Base-by-base conservation (phyloP, 2,329 filamentous ascomycete species). In the Lasiodiplodia gonubiensis region DNA sequence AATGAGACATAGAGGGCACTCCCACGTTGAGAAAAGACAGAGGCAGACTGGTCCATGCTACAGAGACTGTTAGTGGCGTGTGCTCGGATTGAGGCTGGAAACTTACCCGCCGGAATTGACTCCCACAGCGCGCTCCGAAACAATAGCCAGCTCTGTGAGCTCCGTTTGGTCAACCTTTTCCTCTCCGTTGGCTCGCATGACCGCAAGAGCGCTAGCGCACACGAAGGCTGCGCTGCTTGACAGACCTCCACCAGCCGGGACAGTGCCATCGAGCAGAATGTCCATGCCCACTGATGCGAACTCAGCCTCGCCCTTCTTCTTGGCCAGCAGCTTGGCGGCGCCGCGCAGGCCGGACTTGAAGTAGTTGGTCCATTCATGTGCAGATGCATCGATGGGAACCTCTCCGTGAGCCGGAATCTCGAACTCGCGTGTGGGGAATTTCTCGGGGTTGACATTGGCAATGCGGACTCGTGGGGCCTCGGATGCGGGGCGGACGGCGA, bases 331-430 rank as follows among this genome's bases (percentile, higher is more conserved):
- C 73, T 92, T 87, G 67, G 97, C 81, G 0, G 94, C 94, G 35
- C 94, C 95, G 42, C 88, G 85, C 60, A 98, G 84, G 0, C 95
- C 95, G 65, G 93, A 92, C 82, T 95, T 96, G 87, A 99, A 98
- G 85, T 99, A 99, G 79, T 98, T 99, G 68, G 93, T 92, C 95
- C 95, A 99, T 81, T 97, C 93, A 71, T 96, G 91, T 72, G 90
- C 87, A 21, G 88, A 89, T 8, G 92, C 87, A 78, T 98, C 93
- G 73, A 99, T 97, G 12, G 81, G 76, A 18, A 84, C 80, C n/a
- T 82, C 80, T 53, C 82, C 83, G 65, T 83, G 80, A n/a, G 77
- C 71, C 2, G 91, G 87, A 10, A 97, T 85, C 54, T 88, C 85
- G 76, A 97, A 96, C 72, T 92, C 88, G 71, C 88, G 87, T 1